phyloP scores from a whole-genome alignment of 768 basidiomycete species.

The Rhizopogon rudus region DNA sequence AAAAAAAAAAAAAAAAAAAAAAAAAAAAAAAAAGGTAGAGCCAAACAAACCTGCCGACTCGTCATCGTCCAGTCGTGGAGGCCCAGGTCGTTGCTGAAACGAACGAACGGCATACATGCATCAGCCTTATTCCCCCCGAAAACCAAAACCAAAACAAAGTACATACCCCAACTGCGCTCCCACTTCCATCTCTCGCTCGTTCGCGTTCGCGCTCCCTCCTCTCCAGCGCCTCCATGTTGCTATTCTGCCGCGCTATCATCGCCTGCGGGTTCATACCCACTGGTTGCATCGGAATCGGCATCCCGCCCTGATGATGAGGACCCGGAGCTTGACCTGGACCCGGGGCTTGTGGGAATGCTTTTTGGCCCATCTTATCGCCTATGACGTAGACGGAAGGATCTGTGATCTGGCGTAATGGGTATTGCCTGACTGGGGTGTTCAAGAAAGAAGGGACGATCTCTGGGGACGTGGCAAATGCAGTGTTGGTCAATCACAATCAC shows the following conservation, averaged over 20 bases:
- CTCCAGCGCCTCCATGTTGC: conserved; percentile 67
- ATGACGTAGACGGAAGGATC: conserved; percentile 67
- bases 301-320: conserved; percentile 23
- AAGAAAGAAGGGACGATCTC: conserved; percentile 55
- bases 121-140: too few relatives aligned
- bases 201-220: conserved; percentile 62
- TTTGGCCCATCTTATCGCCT: conserved; percentile 72
- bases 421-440: conserved; percentile 60
- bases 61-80: conserved; percentile 43
- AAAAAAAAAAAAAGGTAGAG: not conserved
- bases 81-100: conserved; percentile 25
- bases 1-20: too few relatives aligned
- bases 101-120: not conserved
- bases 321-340: conserved; percentile 19
- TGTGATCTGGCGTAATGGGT: conserved; percentile 63
- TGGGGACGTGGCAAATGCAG: conserved; percentile 19
- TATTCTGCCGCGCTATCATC: conserved; percentile 71
- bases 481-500: not conserved
- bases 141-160: too few relatives aligned
- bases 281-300: conserved; percentile 9
- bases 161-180: conserved; percentile 33
- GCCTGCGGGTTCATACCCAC: conserved; percentile 42
- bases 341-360: conserved; percentile 34
- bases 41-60: conserved; percentile 61
- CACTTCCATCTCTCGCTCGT: conserved; percentile 42